phyloP scores from a whole-genome alignment of 164 flowering plant genomes.

The Chimonanthus praecox region DNA sequence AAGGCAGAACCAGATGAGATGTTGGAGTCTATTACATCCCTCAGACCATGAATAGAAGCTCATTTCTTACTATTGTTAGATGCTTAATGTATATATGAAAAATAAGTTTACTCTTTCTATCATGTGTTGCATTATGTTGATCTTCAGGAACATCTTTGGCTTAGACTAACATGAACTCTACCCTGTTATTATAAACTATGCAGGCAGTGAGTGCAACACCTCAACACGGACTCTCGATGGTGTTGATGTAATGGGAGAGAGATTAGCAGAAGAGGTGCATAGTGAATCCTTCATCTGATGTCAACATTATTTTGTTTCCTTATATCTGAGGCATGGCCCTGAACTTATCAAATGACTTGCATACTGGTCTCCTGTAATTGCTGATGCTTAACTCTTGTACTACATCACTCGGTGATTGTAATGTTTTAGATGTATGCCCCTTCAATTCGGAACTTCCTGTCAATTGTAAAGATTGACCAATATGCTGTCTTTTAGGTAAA shows the following conservation, averaged over 20 bases:
- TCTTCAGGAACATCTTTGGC: neutral
- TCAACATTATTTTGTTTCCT: slow-evolving; percentile 7
- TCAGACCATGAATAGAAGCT: neutral
- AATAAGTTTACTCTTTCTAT: neutral
- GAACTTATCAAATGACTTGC: neutral
- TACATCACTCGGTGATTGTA: neutral
- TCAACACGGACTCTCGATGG: slow-evolving; percentile 72
- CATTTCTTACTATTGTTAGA: neutral
- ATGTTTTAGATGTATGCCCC: neutral
- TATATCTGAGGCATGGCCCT: neutral
- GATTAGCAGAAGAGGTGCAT: slow-evolving; percentile 91
- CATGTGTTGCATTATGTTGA: neutral
- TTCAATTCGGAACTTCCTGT: slow-evolving; percentile 3
- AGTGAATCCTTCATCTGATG: slow-evolving; percentile 2
- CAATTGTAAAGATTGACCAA: neutral
- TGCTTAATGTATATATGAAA: no score
- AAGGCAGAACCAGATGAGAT: neutral
- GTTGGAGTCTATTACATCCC: neutral
- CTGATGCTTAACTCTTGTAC: neutral
- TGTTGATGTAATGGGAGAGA: slow-evolving; percentile 83
- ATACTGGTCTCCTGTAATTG: neutral
- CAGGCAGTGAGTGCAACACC: slow-evolving; percentile 75
- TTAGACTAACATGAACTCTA: slow-evolving; percentile 3
- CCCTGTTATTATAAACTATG: slow-evolving; percentile 14
- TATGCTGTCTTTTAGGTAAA: slow-evolving; percentile 38